These are phyloP conservation scores for Tulasnella sp. DNA, from an alignment of 768 basidiomycete genomes.

Conservation along the genomic window DNA sequence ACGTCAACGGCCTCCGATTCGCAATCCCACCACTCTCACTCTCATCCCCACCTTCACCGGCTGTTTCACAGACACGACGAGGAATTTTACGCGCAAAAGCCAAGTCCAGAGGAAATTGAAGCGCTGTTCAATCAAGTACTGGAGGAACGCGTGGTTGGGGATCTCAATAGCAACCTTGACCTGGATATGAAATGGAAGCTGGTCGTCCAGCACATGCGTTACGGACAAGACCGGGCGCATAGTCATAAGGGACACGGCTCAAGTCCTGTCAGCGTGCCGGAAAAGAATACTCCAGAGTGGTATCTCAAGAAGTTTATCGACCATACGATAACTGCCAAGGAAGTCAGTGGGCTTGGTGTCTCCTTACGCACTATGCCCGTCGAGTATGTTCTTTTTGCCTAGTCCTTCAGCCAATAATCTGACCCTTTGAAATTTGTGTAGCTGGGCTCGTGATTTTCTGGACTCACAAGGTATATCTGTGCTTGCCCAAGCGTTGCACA, in stretches of 20 bases:
- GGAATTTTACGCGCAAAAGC: constrained; percentile 65
- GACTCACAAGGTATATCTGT: constrained; percentile 71
- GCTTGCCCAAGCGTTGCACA: constrained; percentile 62
- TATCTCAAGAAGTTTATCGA: constrained; percentile 87
- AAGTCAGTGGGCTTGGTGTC: constrained; percentile 61
- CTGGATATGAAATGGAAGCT: constrained; percentile 73
- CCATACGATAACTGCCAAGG: constrained; percentile 67
- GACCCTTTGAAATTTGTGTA: constrained; percentile 24
- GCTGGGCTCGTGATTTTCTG: constrained; percentile 73
- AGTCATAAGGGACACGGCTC: constrained; percentile 36
- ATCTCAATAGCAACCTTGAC: constrained; percentile 50
- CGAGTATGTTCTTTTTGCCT: constrained; percentile 37
- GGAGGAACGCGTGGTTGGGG: constrained; percentile 43
- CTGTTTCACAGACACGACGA: constrained; percentile 32
- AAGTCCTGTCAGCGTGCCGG: constrained; percentile 34
- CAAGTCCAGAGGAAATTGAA: constrained; percentile 69
- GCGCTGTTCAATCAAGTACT: constrained; percentile 66
- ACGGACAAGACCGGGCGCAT: constrained; percentile 62
- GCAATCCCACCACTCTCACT: constrained; percentile 32
- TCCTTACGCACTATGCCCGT: constrained; percentile 72
- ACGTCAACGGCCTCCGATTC: constrained; percentile 37
- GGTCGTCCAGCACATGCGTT: constrained; percentile 69
- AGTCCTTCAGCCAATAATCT: neutral
- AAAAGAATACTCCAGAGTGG: constrained; percentile 77
- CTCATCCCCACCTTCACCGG: constrained; percentile 33